Conservation (phyloP, 2,329 filamentous ascomycete species). For the Hortaea werneckii region DNA sequence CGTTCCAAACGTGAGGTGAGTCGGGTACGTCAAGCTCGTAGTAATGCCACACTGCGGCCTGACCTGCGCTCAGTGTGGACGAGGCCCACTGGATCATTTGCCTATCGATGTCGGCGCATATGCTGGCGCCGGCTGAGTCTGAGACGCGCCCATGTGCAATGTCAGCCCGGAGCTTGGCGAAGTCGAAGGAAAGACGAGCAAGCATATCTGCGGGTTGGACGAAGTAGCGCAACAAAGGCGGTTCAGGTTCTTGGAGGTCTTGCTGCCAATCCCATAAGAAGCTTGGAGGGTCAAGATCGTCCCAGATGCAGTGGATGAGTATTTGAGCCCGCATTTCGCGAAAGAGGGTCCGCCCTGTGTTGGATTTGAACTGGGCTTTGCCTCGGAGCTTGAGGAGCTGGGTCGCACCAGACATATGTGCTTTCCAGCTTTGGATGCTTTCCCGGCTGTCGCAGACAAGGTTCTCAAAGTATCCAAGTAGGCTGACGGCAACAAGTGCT, state of each 20-base stretch:
- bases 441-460: conserved; percentile 21
- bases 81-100: conserved; percentile 17
- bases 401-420: conserved; percentile 27
- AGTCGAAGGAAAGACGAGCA: conserved; percentile 15
- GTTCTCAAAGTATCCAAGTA: conserved; percentile 30
- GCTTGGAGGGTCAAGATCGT: conserved; percentile 17
- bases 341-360: conserved; percentile 17
- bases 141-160: conserved; percentile 9
- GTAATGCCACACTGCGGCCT: conserved; percentile 16
- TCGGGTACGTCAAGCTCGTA: conserved; percentile 18
- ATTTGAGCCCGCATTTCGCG: conserved; percentile 20
- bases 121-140: conserved; percentile 13
- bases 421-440: conserved; percentile 28
- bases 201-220: conserved; percentile 15
- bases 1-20: conserved; percentile 22
- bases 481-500: conserved; percentile 25
- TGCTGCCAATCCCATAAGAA: conserved; percentile 21
- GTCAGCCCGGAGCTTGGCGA: conserved; percentile 13
- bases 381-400: conserved; percentile 26
- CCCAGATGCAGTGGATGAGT: conserved; percentile 21
- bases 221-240: neutral
- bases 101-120: conserved; percentile 15
- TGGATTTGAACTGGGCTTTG: conserved; percentile 18
- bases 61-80: conserved; percentile 10
- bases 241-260: conserved; percentile 11